phyloP scores from a whole-genome alignment of 768 basidiomycete genomes.

The Pulveroboletus sp. region DNA sequence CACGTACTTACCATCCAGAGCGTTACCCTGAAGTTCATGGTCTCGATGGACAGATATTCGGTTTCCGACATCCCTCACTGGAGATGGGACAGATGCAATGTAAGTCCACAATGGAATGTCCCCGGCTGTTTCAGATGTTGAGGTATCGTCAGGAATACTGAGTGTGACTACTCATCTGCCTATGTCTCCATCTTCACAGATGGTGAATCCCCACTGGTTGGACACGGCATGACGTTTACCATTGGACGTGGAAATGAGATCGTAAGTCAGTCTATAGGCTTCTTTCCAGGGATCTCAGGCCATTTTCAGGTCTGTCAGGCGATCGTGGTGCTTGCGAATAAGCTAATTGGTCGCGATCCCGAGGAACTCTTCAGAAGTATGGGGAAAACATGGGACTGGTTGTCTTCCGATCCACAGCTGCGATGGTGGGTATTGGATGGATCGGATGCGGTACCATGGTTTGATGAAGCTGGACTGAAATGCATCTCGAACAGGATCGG shows the following conservation, averaged over 20 bases:
- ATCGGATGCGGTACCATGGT: neutral
- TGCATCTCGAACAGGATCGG: conserved; percentile 59
- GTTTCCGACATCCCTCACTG: conserved; percentile 86
- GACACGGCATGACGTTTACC: conserved; percentile 94
- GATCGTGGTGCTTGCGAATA: conserved; percentile 72
- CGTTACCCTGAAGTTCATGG: neutral
- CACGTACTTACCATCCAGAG: neutral
- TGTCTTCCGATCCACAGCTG: conserved; percentile 85
- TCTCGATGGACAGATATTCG: conserved; percentile 60
- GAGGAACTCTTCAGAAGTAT: conserved; percentile 84
- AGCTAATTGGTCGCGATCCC: conserved; percentile 78
- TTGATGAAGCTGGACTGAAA: neutral
- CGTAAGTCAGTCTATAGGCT: conserved; percentile 36
- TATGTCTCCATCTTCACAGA: conserved; percentile 75
- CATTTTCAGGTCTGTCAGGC: conserved; percentile 66
- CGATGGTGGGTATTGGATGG: conserved; percentile 58
- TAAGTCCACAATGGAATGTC: conserved; percentile 29
- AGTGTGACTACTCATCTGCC: conserved; percentile 94
- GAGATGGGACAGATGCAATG: conserved; percentile 95
- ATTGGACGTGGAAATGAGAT: conserved; percentile 95
- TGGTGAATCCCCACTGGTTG: conserved; percentile 62
- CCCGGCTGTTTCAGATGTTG: neutral
- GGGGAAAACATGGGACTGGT: conserved; percentile 86
- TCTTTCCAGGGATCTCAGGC: neutral
- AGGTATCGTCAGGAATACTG: conserved; percentile 68